Evolutionary conservation across 768 basidiomycete genomes (phyloP), one percentile per base, ranked within the genome.

Genomic region (Pulveroboletus sp.): DNA sequence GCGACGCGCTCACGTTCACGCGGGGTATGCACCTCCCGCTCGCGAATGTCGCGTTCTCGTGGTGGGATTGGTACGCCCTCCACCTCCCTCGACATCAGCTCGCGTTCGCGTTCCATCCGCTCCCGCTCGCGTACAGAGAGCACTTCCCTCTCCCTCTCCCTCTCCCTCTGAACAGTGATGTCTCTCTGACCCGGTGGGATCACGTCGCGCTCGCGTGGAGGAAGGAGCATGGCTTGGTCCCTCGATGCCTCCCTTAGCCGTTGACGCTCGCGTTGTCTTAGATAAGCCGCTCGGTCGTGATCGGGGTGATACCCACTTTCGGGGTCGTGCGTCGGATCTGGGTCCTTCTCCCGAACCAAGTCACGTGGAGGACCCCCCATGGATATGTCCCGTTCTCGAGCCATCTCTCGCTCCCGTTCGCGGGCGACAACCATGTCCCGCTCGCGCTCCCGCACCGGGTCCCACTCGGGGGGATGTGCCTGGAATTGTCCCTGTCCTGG

Each of bases 401-500:
- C 44, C 42, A 55, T 39, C 7, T 67, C 62, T 31, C 60, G 62
- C 33, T 65, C 64, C 15, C 62, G 62, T 21, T 61, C 63, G 18
- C 58, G 57, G 41, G 33, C 41, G 18, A 51, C 38, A n/a, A 39
- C 47, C 37, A 55, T 41, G 43, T 54, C 64, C 14, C 52, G 53
- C 5, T 67, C 67, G 1, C 60, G 61, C 8, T 68, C 66, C 0
- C 65, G 55, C 4, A 43, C 44, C 13, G 49, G 38, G 17, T 65
- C 64, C 65, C 64, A 67, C 8, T 66, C 64, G 4, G 64, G 57
- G 26, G 65, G 60, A 33, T 61, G 59, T 0, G 59, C 30, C 38
- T 65, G 67, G 48, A 67, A 69, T 36, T 67, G 63, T 36, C 67
- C 59, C 39, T 69, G 66, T 5, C 67, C 66, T 0, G 67, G 66